Conservation (phyloP, 176 grass and related monocot genomes). For the Saccharum spontaneum region DNA sequence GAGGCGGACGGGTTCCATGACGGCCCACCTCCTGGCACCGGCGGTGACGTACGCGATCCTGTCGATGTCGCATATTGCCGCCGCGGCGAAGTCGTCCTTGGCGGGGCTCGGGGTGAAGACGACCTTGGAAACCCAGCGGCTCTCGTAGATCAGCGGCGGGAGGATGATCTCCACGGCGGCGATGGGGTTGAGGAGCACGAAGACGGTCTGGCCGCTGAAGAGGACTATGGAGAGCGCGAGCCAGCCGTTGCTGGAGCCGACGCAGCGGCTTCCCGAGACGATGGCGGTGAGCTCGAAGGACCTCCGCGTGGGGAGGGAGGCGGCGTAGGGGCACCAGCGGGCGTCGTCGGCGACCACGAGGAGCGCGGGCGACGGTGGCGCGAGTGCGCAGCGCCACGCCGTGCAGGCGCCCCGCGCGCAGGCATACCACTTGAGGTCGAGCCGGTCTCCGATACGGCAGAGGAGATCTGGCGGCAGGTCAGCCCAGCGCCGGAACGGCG, state of each 20-base stretch:
- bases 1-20: slow-evolving; percentile 45
- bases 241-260: slow-evolving; percentile 68
- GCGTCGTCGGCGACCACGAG: slow-evolving; percentile 50
- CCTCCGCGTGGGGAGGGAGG: slow-evolving; percentile 46
- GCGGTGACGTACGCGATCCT: slow-evolving; percentile 59
- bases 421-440: slow-evolving; percentile 60
- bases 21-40: slow-evolving; percentile 51
- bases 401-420: slow-evolving; percentile 51
- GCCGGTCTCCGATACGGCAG: slow-evolving; percentile 51
- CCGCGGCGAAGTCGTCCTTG: slow-evolving; percentile 54
- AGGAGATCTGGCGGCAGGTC: slow-evolving; percentile 59
- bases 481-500: slow-evolving; percentile 55
- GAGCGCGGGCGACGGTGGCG: slow-evolving; percentile 41
- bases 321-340: slow-evolving; percentile 37
- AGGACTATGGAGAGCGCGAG: slow-evolving; percentile 52
- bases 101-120: slow-evolving; percentile 53
- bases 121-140: slow-evolving; percentile 59
- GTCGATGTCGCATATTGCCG: slow-evolving; percentile 61
- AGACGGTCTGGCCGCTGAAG: slow-evolving; percentile 36
- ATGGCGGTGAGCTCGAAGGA: slow-evolving; percentile 51
- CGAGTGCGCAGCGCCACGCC: slow-evolving; percentile 50
- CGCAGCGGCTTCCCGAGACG: slow-evolving; percentile 39
- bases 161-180: slow-evolving; percentile 48
- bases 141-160: slow-evolving; percentile 58
- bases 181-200: slow-evolving; percentile 59